phyloP scores from a whole-genome alignment of 1,139 yeast genomes.

The Starmera stellimalicola region DNA sequence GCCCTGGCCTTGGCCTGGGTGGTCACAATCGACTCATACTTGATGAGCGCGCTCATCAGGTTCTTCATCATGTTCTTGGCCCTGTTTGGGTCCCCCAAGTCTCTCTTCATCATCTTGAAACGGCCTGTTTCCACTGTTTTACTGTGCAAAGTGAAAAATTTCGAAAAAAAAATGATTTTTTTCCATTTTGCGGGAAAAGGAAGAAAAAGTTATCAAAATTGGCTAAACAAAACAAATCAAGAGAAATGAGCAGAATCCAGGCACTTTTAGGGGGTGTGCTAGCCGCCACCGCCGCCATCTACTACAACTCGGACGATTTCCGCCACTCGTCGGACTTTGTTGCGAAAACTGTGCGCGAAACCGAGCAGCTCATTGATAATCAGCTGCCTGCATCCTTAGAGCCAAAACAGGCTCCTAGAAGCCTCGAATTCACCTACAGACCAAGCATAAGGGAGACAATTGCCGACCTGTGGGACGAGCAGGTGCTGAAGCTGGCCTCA shows the following conservation, averaged over 20 bases:
- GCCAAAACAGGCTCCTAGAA: constrained; percentile 28
- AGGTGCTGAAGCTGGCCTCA: no score
- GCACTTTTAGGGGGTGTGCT: constrained; percentile 61
- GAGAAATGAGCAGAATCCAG: constrained; percentile 41
- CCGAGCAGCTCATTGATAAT: constrained; percentile 41
- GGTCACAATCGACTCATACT: constrained; percentile 59
- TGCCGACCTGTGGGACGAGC: constrained; percentile 77
- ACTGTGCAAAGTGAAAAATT: not conserved
- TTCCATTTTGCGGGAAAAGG: not conserved
- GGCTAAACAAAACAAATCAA: not conserved
- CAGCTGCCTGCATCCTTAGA: constrained; percentile 39
- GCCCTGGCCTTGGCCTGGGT: constrained; percentile 68
- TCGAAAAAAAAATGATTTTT: constrained; percentile 2
- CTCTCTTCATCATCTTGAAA: not conserved
- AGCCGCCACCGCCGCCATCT: constrained; percentile 54
- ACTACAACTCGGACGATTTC: constrained; percentile 54
- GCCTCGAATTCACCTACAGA: constrained; percentile 33
- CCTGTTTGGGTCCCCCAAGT: constrained; percentile 1
- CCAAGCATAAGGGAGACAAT: constrained; percentile 48
- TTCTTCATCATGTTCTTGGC: constrained; percentile 48
- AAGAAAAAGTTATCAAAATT: not conserved
- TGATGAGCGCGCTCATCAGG: constrained; percentile 54
- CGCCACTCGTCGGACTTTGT: constrained; percentile 38
- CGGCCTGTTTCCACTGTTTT: not conserved
- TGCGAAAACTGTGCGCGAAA: constrained; percentile 37